These are phyloP conservation scores for Tolypocladium pustulatum DNA, from an alignment of 2,329 filamentous ascomycete genomes.

Conservation along the genomic window DNA sequence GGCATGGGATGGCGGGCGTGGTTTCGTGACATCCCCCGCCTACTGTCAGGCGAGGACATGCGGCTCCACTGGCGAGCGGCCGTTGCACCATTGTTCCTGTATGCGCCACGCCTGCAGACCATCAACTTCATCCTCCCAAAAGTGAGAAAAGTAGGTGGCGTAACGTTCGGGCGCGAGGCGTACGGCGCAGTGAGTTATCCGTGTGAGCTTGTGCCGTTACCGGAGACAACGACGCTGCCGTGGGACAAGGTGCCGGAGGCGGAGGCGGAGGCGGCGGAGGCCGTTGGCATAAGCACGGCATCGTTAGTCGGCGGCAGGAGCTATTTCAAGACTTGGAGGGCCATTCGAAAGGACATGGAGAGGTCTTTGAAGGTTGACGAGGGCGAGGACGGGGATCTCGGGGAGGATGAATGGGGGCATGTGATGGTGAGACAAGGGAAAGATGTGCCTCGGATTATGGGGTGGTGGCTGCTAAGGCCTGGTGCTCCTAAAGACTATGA, in stretches of 20 bases:
- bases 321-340: neutral
- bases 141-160: slow-evolving; percentile 13
- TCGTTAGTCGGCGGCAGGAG: neutral
- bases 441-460: slow-evolving; percentile 1
- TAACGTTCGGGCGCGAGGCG: slow-evolving; percentile 16
- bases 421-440: neutral
- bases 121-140: slow-evolving; percentile 17
- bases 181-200: slow-evolving; percentile 9
- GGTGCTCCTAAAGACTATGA: slow-evolving; percentile 7
- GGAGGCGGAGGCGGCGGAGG: slow-evolving; percentile 1
- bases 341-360: slow-evolving; percentile 1
- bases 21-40: slow-evolving; percentile 14
- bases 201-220: slow-evolving; percentile 10
- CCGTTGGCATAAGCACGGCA: neutral
- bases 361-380: neutral
- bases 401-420: neutral
- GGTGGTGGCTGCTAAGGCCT: slow-evolving; percentile 12
- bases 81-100: slow-evolving; percentile 10
- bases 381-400: neutral
- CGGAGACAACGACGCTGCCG: slow-evolving; percentile 10
- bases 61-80: slow-evolving; percentile 10
- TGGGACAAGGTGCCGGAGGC: slow-evolving; percentile 10
- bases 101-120: slow-evolving; percentile 12
- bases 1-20: slow-evolving; percentile 19
- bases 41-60: slow-evolving; percentile 10